Percentiles rank a stretch among this genome's conserved stretches.
Evolutionary conservation across 140 eudicot species (phyloP).

Genomic region (Erigeron philadelphicus): DNA sequence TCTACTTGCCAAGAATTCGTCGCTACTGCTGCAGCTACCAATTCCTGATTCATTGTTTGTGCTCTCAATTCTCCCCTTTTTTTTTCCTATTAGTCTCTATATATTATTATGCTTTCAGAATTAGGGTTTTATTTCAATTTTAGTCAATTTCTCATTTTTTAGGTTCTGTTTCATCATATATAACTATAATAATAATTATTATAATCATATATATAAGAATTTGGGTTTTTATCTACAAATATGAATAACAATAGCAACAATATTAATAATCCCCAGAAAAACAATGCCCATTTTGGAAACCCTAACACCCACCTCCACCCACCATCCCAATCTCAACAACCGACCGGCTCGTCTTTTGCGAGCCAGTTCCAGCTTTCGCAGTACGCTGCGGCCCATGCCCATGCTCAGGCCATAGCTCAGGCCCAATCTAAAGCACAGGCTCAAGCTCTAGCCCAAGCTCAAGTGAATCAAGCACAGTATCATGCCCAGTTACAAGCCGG

Average conservation of each 20-base stretch:
- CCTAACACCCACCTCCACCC: constrained; percentile 44
- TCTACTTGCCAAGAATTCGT: no score
- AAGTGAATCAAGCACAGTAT: constrained; percentile 39
- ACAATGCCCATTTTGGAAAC: constrained; percentile 53
- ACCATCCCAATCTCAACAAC: constrained; percentile 36
- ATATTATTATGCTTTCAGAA: no score
- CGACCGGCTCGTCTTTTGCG: constrained; percentile 46
- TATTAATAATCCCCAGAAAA: constrained; percentile 64
- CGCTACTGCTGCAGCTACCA: no score
- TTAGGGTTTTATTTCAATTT: no score
- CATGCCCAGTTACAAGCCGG: constrained; percentile 58
- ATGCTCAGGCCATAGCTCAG: constrained; percentile 69
- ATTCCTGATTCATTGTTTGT: no score
- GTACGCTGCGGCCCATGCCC: constrained; percentile 71
- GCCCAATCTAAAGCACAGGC: constrained; percentile 60
- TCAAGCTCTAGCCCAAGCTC: constrained; percentile 33
- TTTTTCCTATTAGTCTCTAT: no score
- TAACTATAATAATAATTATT: not conserved
- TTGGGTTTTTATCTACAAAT: constrained; percentile 27
- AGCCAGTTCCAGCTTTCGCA: constrained; percentile 64
- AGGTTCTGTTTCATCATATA: not conserved
- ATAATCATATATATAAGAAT: constrained; percentile 7
- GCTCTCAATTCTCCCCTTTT: no score
- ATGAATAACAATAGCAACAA: constrained; percentile 26
- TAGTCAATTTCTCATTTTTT: no score